phyloP scores from a whole-genome alignment of 305 asterid genomes.

The Fraxinus paxiana region DNA sequence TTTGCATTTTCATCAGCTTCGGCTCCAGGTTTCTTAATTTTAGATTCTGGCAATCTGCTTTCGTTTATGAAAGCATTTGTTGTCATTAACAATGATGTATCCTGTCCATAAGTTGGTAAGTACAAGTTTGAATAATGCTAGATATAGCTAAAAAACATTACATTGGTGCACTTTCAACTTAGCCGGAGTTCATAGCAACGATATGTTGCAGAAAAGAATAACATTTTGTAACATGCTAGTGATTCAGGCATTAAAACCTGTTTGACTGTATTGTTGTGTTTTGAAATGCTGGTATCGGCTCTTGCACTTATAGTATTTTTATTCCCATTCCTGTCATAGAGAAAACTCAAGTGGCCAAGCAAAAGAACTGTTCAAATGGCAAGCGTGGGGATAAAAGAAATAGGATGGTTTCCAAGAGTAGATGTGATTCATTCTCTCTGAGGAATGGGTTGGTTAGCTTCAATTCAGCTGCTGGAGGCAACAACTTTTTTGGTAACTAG shows the following conservation, averaged over 20 bases:
- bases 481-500: slow-evolving; percentile 62
- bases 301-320: slow-evolving; percentile 18
- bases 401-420: slow-evolving; percentile 58
- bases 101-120: not conserved
- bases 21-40: not conserved
- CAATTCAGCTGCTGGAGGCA: slow-evolving; percentile 68
- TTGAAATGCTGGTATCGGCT: slow-evolving; percentile 12
- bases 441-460: slow-evolving; percentile 82
- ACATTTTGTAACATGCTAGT: not conserved
- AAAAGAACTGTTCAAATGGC: slow-evolving; percentile 50
- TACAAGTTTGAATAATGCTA: not conserved
- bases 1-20: not conserved
- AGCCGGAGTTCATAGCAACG: not conserved
- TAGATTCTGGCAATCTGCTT: not conserved
- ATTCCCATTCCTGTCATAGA: slow-evolving; percentile 39
- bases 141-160: not conserved
- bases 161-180: not conserved
- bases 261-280: not conserved
- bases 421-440: slow-evolving; percentile 61
- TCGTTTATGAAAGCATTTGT: not conserved
- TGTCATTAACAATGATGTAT: not conserved
- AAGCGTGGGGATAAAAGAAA: slow-evolving; percentile 79
- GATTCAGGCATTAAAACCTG: not conserved
- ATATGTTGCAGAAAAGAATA: not conserved
- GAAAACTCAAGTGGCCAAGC: slow-evolving; percentile 55